These are phyloP conservation scores for Phialophora verrucosa DNA, from an alignment of 2,329 filamentous ascomycete species.

Conservation along the genomic window DNA sequence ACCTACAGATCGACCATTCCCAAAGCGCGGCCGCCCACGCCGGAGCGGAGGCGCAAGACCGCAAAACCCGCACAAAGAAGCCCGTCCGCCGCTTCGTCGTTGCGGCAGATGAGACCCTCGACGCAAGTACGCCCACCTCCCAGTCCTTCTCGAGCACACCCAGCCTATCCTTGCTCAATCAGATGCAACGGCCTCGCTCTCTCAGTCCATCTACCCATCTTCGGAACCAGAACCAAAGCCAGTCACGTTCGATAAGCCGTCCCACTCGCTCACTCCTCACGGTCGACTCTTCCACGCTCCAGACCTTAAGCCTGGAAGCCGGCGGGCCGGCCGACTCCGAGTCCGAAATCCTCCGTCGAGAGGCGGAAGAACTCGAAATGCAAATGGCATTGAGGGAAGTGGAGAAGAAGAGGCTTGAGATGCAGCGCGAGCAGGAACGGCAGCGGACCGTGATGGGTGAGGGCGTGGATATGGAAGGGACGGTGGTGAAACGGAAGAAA, in stretches of 20 bases:
- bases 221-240: constrained; percentile 7
- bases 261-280: constrained; percentile 73
- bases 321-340: constrained; percentile 42
- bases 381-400: constrained; percentile 85
- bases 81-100: constrained; percentile 68
- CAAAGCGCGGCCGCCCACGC: constrained; percentile 36
- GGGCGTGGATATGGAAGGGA: constrained; percentile 53
- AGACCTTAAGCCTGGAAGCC: constrained; percentile 71
- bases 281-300: constrained; percentile 84
- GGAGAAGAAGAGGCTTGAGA: constrained; percentile 82
- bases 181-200: constrained; percentile 27
- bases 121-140: constrained; percentile 48
- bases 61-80: constrained; percentile 44
- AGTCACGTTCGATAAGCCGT: constrained; percentile 10
- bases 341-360: constrained; percentile 62
- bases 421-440: constrained; percentile 63
- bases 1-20: constrained; percentile 74
- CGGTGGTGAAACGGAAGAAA: constrained; percentile 63
- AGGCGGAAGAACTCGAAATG: constrained; percentile 87
- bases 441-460: constrained; percentile 52
- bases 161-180: constrained; percentile 28
- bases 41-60: constrained; percentile 15
- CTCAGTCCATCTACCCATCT: constrained; percentile 21
- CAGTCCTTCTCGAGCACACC: constrained; percentile 40
- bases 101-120: constrained; percentile 74